Conservation (phyloP, 306 rosid species). For the Glycine latifolia region DNA sequence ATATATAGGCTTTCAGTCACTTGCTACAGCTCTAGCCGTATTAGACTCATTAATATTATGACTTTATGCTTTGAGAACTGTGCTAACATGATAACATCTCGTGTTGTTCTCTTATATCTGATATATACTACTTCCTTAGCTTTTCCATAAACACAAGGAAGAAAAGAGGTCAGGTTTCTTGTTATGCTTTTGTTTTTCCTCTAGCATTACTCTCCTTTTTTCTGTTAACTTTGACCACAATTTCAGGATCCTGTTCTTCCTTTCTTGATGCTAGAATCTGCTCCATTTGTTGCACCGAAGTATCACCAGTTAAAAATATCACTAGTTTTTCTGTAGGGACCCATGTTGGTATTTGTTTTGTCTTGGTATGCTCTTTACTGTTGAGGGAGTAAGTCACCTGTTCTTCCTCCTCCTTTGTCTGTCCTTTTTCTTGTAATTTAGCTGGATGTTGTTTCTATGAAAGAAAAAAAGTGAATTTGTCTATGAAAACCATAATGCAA, state of each 20-base stretch:
- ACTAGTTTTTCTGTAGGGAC: slow-evolving; percentile 37
- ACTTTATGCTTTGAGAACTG: slow-evolving; percentile 64
- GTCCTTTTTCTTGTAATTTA: slow-evolving; percentile 24
- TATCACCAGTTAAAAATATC: slow-evolving; percentile 17
- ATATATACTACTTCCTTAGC: slow-evolving; percentile 55
- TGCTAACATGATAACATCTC: slow-evolving; percentile 52
- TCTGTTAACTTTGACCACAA: slow-evolving; percentile 37
- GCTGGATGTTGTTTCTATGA: slow-evolving; percentile 12
- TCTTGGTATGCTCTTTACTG: slow-evolving; percentile 38
- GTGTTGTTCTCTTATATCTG: slow-evolving; percentile 37
- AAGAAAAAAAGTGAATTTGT: slow-evolving; percentile 29
- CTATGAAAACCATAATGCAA: slow-evolving; percentile 27
- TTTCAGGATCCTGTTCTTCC: slow-evolving; percentile 51
- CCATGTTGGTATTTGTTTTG: slow-evolving; percentile 40
- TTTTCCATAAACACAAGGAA: slow-evolving; percentile 55
- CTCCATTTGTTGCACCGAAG: slow-evolving; percentile 38
- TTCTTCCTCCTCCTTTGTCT: slow-evolving; percentile 41
- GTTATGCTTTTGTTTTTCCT: slow-evolving; percentile 47
- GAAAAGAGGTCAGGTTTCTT: slow-evolving; percentile 45
- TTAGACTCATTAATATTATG: slow-evolving; percentile 59
- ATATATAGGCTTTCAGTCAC: slow-evolving; percentile 50
- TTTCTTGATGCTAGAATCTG: slow-evolving; percentile 39
- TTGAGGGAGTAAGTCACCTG: slow-evolving; percentile 30
- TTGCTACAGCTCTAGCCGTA: slow-evolving; percentile 49
- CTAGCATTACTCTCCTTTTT: slow-evolving; percentile 8